Conservation (phyloP, 78 protist genomes). For the Cavenderia fasciculata region DNA sequence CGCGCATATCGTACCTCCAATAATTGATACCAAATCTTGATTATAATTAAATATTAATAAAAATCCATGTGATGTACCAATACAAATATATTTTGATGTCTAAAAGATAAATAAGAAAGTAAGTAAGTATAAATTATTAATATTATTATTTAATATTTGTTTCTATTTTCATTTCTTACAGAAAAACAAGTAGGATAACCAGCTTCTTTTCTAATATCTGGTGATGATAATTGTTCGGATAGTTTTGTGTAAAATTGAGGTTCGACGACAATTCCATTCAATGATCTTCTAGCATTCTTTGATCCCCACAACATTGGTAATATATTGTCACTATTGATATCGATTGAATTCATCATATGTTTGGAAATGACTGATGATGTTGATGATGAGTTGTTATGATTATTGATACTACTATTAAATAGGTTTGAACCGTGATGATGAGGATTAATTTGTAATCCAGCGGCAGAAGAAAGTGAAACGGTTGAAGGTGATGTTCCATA, state of each 20-base stretch:
- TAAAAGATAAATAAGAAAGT: background rate
- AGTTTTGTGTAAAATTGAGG: constrained; percentile 54
- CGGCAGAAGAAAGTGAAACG: too few relatives aligned
- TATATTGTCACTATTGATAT: too few relatives aligned
- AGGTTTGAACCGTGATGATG: too few relatives aligned
- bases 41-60: constrained; percentile 41
- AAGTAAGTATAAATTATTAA: too few relatives aligned
- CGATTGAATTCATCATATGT: too few relatives aligned
- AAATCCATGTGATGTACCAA: constrained; percentile 75
- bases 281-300: constrained; percentile 15
- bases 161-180: background rate
- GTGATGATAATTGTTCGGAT: constrained; percentile 31
- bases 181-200: constrained; percentile 71
- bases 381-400: too few relatives aligned
- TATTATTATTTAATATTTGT: too few relatives aligned
- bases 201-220: constrained; percentile 46
- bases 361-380: too few relatives aligned
- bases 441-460: too few relatives aligned
- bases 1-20: constrained; percentile 51
- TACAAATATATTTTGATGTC: constrained; percentile 54
- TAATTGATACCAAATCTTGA: constrained; percentile 43
- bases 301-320: constrained; percentile 64
- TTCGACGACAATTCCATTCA: constrained; percentile 65
- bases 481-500: too few relatives aligned
- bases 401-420: too few relatives aligned